Evolutionary conservation across 2,329 filamentous ascomycete genomes (phyloP), one percentile per base, ranked within the genome.

Genomic region (Aspergillaceae sp.): DNA sequence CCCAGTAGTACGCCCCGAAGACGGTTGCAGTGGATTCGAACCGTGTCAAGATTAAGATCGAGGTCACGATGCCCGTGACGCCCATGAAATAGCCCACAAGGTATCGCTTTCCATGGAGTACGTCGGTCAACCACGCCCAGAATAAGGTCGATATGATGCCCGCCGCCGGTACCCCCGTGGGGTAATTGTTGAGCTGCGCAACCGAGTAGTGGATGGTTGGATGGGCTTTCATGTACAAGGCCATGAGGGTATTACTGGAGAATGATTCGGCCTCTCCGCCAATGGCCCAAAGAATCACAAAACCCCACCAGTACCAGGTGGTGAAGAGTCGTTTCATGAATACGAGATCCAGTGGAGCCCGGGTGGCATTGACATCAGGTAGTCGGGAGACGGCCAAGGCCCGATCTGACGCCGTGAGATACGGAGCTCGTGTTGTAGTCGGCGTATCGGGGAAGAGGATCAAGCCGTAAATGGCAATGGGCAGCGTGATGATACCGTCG

Each of bases 191-290:
- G 9, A 75, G 57, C 48, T 77, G 72, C 1, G 73, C 55, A 1
- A 78, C 62, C 3, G 68, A 66, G 51, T 76, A 77, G 11, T 63
- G 63, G 1, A 63, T 67, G 0, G 63, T 70, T 0, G 70, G 68
- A 44, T 74, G 68, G 0, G 66, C 57, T 48, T 74, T 72, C 69
- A 77, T 70, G 51, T 75, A 78, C 1, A 79, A 53, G 0, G 70
- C 65, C 0, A 78, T 56, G 2, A 86, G 69, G 0, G 78, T 70
- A 61, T 87, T 86, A 19, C 76, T 74, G 44, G 76, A 79, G 61
- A 86, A 87, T 0, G 80, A 84, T 60, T 88, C 84, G 0, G 80
- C 82, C 58, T 86, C 82, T 29, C 83, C 82, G 0, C 82, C 83
- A 36, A 87, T 79, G 51, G 84, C 76, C 64, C 63, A 67, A 5